phyloP scores from a whole-genome alignment of 2,329 filamentous ascomycete species.

The Microdochium nivale region DNA sequence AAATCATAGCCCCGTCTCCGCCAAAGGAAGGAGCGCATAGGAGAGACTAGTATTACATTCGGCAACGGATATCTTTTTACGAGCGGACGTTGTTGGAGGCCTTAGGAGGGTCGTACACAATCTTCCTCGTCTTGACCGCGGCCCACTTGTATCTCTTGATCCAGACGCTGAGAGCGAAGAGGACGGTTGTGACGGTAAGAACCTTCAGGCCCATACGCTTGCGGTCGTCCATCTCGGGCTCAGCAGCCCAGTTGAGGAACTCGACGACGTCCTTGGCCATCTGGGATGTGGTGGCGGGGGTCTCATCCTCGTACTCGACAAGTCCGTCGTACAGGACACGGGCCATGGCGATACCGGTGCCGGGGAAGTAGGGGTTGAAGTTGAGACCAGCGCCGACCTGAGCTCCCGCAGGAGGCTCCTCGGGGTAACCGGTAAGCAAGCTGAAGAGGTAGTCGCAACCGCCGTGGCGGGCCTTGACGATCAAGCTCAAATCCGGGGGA shows the following conservation, averaged over 20 bases:
- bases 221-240: slow-evolving; percentile 98
- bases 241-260: slow-evolving; percentile 98
- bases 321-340: slow-evolving; percentile 96
- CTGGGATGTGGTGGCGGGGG: slow-evolving; percentile 88
- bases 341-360: slow-evolving; percentile 97
- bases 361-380: slow-evolving; percentile 99
- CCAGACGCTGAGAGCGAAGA: slow-evolving; percentile 88
- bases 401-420: slow-evolving; percentile 87
- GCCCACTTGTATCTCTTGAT: slow-evolving; percentile 99
- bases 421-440: slow-evolving; percentile 93
- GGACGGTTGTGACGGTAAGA: slow-evolving; percentile 65
- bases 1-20: slow-evolving; percentile 10
- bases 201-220: slow-evolving; percentile 99
- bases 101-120: slow-evolving; percentile 74
- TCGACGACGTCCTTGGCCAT: slow-evolving; percentile 99
- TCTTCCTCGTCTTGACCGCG: slow-evolving; percentile 89
- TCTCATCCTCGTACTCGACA: slow-evolving; percentile 96
- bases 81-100: slow-evolving; percentile 36
- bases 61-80: slow-evolving; percentile 20
- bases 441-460: slow-evolving; percentile 98
- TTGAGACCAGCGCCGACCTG: slow-evolving; percentile 82
- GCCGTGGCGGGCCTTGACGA: slow-evolving; percentile 94
- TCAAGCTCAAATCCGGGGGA: slow-evolving; percentile 93
- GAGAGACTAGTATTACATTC: slow-evolving; percentile 23
- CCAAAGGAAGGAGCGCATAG: slow-evolving; percentile 18